Evolutionary conservation across 2,329 filamentous ascomycete species (phyloP).

Genomic region (Byssothecium circinans): DNA sequence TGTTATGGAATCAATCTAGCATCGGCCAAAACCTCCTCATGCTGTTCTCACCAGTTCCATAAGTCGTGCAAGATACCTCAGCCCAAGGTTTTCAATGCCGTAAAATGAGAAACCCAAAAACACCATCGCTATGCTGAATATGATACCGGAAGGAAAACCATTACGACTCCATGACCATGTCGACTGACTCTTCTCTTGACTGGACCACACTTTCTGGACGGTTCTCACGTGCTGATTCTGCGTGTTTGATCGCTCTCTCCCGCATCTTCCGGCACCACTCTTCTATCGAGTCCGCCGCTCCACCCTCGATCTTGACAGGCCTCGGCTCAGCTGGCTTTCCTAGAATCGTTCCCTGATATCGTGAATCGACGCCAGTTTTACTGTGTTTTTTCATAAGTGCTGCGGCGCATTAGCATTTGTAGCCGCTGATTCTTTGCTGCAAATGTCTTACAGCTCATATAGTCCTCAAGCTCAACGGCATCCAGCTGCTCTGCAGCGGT

Average conservation of each 20-base stretch:
- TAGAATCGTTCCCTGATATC: conserved; percentile 82
- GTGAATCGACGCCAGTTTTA: conserved; percentile 82
- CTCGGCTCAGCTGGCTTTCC: conserved; percentile 72
- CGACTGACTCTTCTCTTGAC: conserved; percentile 22
- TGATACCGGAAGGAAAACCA: conserved; percentile 13
- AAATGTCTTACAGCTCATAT: conserved; percentile 45
- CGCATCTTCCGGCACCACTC: conserved; percentile 59
- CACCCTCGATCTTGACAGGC: conserved; percentile 77
- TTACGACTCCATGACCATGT: conserved; percentile 30
- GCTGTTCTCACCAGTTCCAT: neutral
- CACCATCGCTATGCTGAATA: conserved; percentile 41
- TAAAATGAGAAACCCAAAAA: conserved; percentile 20
- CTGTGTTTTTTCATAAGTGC: conserved; percentile 90
- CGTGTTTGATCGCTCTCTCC: conserved; percentile 29
- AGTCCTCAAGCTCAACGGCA: conserved; percentile 50
- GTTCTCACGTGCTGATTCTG: conserved; percentile 27
- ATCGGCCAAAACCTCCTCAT: neutral
- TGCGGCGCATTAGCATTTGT: conserved; percentile 39
- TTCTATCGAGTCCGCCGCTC: conserved; percentile 65
- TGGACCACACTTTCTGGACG: conserved; percentile 14
- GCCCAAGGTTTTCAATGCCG: conserved; percentile 2
- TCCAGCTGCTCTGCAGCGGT: conserved; percentile 52
- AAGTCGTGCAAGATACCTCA: neutral
- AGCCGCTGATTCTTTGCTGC: neutral
- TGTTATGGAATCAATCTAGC: neutral